phyloP scores from a whole-genome alignment of 768 basidiomycete species.

The Daedalea quercina region DNA sequence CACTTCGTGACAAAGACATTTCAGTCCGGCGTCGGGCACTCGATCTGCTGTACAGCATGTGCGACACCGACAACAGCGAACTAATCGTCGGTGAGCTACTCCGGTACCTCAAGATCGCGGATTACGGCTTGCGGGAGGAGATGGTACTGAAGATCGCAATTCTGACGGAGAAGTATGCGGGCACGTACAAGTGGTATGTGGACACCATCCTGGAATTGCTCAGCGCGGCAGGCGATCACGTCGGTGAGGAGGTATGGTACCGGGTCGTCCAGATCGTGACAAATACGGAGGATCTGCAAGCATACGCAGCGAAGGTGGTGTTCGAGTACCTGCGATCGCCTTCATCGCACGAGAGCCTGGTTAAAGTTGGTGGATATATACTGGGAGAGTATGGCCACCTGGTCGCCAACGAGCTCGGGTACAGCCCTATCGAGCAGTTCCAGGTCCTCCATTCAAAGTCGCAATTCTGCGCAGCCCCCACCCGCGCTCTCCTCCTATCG shows the following conservation, averaged over 20 bases:
- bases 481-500: conserved; percentile 86
- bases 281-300: conserved; percentile 95
- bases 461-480: conserved; percentile 88
- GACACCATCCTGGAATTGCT: conserved; percentile 96
- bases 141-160: conserved; percentile 99
- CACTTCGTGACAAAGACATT: conserved; percentile 94
- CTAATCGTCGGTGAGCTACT: conserved; percentile 93
- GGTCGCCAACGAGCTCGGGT: conserved; percentile 90
- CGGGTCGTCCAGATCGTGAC: conserved; percentile 98
- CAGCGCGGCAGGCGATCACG: conserved; percentile 95
- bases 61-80: conserved; percentile 95
- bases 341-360: conserved; percentile 84
- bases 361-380: conserved; percentile 96
- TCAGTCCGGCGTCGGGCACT: conserved; percentile 91
- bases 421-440: conserved; percentile 93
- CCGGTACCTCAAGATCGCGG: conserved; percentile 91
- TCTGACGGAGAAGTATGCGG: conserved; percentile 97
- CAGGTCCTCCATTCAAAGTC: conserved; percentile 90
- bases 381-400: conserved; percentile 98
- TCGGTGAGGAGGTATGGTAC: conserved; percentile 99
- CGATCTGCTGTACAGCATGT: conserved; percentile 98
- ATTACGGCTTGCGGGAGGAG: conserved; percentile 94
- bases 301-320: conserved; percentile 90
- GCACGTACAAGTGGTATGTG: conserved; percentile 98
- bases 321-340: conserved; percentile 86